Base-by-base conservation (phyloP, 495 filamentous ascomycete species). In the Xylaria flabelliformis region DNA sequence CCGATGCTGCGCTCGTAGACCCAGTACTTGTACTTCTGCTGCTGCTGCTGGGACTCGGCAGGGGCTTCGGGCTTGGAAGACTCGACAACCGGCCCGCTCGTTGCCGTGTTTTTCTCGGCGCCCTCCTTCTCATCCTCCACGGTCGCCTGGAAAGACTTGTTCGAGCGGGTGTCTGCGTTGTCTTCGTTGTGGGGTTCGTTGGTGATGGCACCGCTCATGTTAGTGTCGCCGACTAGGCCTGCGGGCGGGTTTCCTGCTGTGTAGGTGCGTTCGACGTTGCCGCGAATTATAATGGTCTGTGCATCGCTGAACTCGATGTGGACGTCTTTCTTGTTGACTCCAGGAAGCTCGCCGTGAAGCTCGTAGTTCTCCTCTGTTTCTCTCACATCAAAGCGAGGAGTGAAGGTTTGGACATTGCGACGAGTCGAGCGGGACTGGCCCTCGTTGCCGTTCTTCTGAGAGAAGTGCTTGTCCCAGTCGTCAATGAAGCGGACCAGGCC, bases 321-420 rank as follows among this genome's bases (percentile, higher is more conserved):
- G 73, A 97, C 81, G 75, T 97, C 85, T 70, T 91, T 88, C 77
- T 93, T 91, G 62, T 92, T 88, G 59, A 94, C 85, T 50, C 95
- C 95, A 0, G 95, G 94, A 0, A 97, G 87, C 80, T 97, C 95
- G 75, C 94, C 94, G 75, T 96, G 90, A 2, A 98, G 90, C 75
- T 94, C 88, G 81, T 95, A 98, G 74, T 78, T 79, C 17, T 89
- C 77, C 53, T 87, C 83, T 2, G 84, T 80, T 82, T 97, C 94
- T 69, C 87, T 87, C 58, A 97, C 86, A 78, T 98, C 95, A 82
- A 98, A 97, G 72, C 88, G 88, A 1, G 93, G 93, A 10, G 83
- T 79, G 84, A 93, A 94, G 61, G 86, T 82, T n/a, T 67, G 78
- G 29, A 75, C 42, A 21, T 15, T 56, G 70, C 70, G 34, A 32